Percentiles rank a stretch among this genome's conserved stretches.
phyloP scores from a whole-genome alignment of 2,329 filamentous ascomycete genomes.

The Penicillium sp. region DNA sequence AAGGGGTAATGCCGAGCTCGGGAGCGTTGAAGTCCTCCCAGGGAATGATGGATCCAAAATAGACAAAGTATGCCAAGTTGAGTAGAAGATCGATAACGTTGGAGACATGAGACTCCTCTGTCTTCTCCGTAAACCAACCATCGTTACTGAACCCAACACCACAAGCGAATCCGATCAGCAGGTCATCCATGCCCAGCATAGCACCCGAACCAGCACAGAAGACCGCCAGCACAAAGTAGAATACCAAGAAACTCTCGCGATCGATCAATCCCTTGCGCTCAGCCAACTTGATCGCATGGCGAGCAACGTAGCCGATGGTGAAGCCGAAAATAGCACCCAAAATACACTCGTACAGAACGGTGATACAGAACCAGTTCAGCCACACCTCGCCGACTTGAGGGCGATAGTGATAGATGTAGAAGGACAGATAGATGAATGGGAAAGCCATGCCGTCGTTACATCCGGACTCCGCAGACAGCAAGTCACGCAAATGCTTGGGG shows the following conservation, averaged over 20 bases:
- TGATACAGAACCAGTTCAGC: conserved; percentile 84
- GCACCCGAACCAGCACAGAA: conserved; percentile 94
- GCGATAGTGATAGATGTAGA: conserved; percentile 84
- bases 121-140: conserved; percentile 98
- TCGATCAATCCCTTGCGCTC: conserved; percentile 86
- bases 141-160: conserved; percentile 99
- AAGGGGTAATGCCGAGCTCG: conserved; percentile 72
- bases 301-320: conserved; percentile 78
- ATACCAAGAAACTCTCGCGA: conserved; percentile 94
- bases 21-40: conserved; percentile 86
- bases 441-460: conserved; percentile 99
- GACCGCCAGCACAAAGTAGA: conserved; percentile 94
- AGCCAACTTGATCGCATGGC: conserved; percentile 84
- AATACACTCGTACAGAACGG: conserved; percentile 91
- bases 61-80: conserved; percentile 98
- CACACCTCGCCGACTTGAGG: conserved; percentile 66
- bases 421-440: conserved; percentile 88
- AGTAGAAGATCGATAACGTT: conserved; percentile 98
- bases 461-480: conserved; percentile 92
- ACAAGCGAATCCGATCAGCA: conserved; percentile 89
- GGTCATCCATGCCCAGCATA: conserved; percentile 85
- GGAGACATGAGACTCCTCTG: conserved; percentile 95
- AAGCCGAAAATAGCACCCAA: conserved; percentile 91
- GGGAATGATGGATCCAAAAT: conserved; percentile 93
- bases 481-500: conserved; percentile 92